Evolutionary conservation across 2,329 filamentous ascomycete species (phyloP).

Genomic region (Harringtonia lauricola): DNA sequence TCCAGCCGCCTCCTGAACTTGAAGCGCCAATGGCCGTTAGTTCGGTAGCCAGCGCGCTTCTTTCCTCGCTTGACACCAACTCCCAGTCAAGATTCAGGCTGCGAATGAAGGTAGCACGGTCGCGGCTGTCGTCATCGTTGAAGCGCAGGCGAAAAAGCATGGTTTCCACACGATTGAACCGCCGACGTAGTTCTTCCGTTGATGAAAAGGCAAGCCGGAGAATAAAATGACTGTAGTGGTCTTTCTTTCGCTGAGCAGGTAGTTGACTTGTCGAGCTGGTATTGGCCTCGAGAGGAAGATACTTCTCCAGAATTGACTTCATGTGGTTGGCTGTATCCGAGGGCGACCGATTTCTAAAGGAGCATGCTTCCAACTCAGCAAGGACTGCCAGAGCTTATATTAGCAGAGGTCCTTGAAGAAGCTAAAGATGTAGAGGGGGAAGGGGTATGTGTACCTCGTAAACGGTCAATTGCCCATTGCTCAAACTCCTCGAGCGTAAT

Average conservation of each 20-base stretch:
- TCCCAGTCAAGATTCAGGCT: constrained; percentile 78
- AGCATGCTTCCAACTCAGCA: constrained; percentile 84
- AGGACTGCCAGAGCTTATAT: constrained; percentile 43
- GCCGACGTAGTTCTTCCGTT: constrained; percentile 78
- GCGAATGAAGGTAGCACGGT: constrained; percentile 66
- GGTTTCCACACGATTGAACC: constrained; percentile 79
- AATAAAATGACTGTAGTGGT: constrained; percentile 98
- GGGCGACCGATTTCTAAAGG: constrained; percentile 81
- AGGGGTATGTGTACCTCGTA: constrained; percentile 49
- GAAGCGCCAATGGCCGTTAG: constrained; percentile 40
- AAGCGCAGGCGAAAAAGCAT: constrained; percentile 81
- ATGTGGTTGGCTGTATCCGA: constrained; percentile 76
- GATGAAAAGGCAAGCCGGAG: constrained; percentile 83
- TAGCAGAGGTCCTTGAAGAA: neutral
- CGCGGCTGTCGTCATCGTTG: constrained; percentile 60
- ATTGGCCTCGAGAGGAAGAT: constrained; percentile 69
- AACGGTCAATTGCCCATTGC: constrained; percentile 91
- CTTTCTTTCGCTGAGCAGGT: constrained; percentile 71
- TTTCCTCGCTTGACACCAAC: constrained; percentile 68
- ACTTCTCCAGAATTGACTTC: constrained; percentile 76
- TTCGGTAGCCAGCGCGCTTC: constrained; percentile 47
- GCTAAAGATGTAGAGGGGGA: neutral
- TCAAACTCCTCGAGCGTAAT: constrained; percentile 97
- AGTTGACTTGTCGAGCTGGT: constrained; percentile 50
- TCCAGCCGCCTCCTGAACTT: constrained; percentile 25